Evolutionary conservation across 106 monocot genomes (phyloP), one percentile per base, ranked within the genome.

Genomic region (Iris macrosiphon): DNA sequence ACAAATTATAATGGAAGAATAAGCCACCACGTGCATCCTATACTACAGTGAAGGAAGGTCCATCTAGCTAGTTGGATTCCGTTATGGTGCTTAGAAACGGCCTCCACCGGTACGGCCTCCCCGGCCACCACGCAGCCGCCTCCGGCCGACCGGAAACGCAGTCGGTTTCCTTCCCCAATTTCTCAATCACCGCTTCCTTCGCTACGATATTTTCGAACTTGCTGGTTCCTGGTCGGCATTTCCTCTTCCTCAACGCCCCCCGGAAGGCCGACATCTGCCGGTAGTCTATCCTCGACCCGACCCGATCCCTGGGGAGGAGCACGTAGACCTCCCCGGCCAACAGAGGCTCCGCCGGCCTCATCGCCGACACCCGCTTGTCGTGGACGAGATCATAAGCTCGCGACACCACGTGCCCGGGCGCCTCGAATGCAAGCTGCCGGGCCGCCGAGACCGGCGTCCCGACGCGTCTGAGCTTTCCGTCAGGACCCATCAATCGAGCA

Each of bases 381-480:
- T 27, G 19, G 21, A 14, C 24, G 14, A 40, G 49, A 38, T 68
- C 59, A 28, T 39, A 48, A 14, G 59, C 67, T 13, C 58, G 39
- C 10, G 50, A 57, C 39, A 68, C 67, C 30, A 58, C 39, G 59
- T 68, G 58, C 3, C 67, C 67, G 6, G 76, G 76, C n/a, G 17
- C n/a, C 23, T 80, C 75, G 44, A 80, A 56, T 75, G 75, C 75
- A 16, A 80, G 62, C 57, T 80, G 75, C 2, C 62, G 75, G 2
- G 45, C 75, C 16, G 14, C 21, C 1, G 23, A 45, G 14, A 18
- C 52, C 58, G 52, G 29, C 8, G 24, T 13, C 38, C 59, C 51
- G 16, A 68, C 11, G 11, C 4, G 3, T 2, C 12, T 42, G 32
- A 59, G 23, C 0, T 13, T 48, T 24, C 78, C 78, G 41, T 72